Evolutionary conservation across 805 yeast genomes (phyloP), one percentile per base, ranked within the genome.

Genomic region (Saturnispora halmiae): DNA sequence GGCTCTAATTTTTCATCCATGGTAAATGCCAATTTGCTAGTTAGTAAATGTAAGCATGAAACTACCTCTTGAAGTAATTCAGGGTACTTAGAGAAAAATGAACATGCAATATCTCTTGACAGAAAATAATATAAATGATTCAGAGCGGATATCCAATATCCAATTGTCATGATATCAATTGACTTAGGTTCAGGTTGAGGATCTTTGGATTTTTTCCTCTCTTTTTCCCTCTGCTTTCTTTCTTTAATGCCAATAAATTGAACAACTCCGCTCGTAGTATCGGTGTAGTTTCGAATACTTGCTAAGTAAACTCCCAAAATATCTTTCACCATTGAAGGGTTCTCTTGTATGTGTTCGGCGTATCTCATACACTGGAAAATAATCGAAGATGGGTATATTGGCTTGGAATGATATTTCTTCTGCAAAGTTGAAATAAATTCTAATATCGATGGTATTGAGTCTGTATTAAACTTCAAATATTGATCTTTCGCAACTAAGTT

Each of bases 81-180:
- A 2, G 88, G 86, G 46, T 77, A 72, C 36, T 62, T 63, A 18
- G 58, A 52, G 56, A 75, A 77, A 40, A 80, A 69, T 0, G 63
- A 59, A 27, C 62, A 56, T 11, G 75, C 80, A 1, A 63, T 59
- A 52, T 82, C 92, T 46, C 82, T 76, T 32, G 75, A 65, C 26
- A 90, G 55, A 59, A 85, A 90, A 58, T 82, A 90, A 52, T 81
- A 79, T 38, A 90, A 62, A 49, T 83, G 78, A 44, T 83, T 82
- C 34, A 82, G 56, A 20, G 82, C 80, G 4, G 95, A 78, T 28
- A 92, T 71, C 97, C 97, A 92, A 57, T 86, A 90, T 38, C 94
- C 80, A 46, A 80, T 70, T 31, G 70, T 55, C 14, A 82, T 82
- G 41, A 82, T 78, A 53, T 82, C 90, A 25, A 81, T 26, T 54